Evolutionary conservation across 2,329 filamentous ascomycete genomes (phyloP).

Genomic region (Pseudocercospora vitis): DNA sequence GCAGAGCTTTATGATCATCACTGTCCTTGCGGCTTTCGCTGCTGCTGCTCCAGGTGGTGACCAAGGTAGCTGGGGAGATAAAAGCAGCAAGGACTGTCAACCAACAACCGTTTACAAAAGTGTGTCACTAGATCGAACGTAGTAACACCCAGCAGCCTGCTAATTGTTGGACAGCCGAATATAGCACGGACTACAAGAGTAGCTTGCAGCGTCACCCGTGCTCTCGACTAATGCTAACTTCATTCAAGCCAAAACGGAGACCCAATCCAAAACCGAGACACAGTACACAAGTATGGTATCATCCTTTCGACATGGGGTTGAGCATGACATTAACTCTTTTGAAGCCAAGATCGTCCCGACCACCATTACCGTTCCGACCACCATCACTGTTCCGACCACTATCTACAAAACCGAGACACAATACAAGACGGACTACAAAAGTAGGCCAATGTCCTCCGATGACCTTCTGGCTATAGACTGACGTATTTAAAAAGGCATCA

Average conservation of each 20-base stretch:
- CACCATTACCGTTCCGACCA: neutral
- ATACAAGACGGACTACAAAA: neutral
- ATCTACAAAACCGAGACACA: neutral
- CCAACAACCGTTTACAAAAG: too few species aligned
- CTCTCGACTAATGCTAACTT: neutral
- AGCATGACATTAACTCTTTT: too few species aligned
- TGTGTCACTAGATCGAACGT: too few species aligned
- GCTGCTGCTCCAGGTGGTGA: neutral
- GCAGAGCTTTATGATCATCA: slow-evolving; percentile 2
- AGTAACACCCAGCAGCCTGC: too few species aligned
- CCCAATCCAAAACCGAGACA: too few species aligned
- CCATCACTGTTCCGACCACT: neutral
- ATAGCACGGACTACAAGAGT: neutral
- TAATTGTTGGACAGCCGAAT: neutral
- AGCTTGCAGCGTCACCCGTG: neutral
- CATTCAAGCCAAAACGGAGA: neutral
- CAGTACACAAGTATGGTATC: too few species aligned
- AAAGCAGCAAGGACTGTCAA: too few species aligned
- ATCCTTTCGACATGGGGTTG: too few species aligned
- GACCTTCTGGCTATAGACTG: neutral
- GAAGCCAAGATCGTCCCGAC: slow-evolving; percentile 5
- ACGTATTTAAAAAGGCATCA: neutral
- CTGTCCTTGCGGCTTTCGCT: neutral
- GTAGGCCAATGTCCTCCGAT: too few species aligned
- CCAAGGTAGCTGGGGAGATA: neutral